phyloP scores from a whole-genome alignment of 2,329 filamentous ascomycete genomes.

The Orbilia brochopaga region DNA sequence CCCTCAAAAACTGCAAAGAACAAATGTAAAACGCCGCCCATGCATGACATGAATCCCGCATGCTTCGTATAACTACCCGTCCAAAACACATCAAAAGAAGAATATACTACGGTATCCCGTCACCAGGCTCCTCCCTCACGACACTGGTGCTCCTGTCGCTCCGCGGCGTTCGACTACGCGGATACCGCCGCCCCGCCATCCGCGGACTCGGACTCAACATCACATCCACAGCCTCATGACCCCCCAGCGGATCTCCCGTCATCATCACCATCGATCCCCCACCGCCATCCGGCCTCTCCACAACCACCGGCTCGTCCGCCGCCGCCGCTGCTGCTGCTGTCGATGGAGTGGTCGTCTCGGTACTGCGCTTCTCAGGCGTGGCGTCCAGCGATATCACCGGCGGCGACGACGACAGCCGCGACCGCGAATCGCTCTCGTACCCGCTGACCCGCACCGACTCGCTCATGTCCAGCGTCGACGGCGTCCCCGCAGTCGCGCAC shows the following conservation, averaged over 20 bases:
- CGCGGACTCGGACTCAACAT: conserved; percentile 17
- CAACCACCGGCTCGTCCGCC: conserved; percentile 29
- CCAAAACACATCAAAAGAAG: too few relatives aligned
- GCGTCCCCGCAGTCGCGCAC: conserved; percentile 33
- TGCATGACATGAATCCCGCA: too few relatives aligned
- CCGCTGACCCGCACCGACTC: conserved; percentile 34
- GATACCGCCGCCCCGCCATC: conserved; percentile 11
- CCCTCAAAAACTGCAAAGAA: too few relatives aligned
- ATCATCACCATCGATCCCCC: not conserved
- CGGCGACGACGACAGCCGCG: conserved; percentile 37
- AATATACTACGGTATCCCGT: too few relatives aligned
- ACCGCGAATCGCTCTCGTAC: conserved; percentile 41
- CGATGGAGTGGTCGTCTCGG: too few relatives aligned
- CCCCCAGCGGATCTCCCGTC: conserved; percentile 39
- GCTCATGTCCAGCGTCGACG: conserved; percentile 37
- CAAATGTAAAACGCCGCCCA: too few relatives aligned
- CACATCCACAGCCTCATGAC: conserved; percentile 46
- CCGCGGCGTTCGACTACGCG: conserved; percentile 27
- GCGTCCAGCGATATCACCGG: conserved; percentile 42
- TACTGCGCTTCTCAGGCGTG: conserved; percentile 29
- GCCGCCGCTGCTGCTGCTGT: too few relatives aligned
- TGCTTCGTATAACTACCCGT: too few relatives aligned
- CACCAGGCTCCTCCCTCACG: conserved; percentile 22
- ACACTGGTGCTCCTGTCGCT: conserved; percentile 7
- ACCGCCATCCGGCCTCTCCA: not conserved